phyloP scores from a whole-genome alignment of 306 rosid species.

The Erythrophleum fordii region DNA sequence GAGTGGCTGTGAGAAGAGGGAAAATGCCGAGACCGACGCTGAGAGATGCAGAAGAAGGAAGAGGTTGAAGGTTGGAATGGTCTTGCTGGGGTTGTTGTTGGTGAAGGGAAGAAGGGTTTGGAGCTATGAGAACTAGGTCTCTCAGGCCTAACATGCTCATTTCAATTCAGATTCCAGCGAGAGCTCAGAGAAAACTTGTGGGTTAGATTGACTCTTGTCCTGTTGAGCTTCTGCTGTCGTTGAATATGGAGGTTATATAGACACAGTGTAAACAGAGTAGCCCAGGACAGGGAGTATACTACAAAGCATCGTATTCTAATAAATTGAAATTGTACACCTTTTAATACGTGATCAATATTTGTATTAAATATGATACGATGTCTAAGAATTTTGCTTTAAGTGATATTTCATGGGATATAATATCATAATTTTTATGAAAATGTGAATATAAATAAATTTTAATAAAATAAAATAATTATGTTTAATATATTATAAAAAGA shows the following conservation, averaged over 20 bases:
- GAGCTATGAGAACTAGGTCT: constrained; percentile 77
- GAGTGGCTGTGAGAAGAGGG: constrained; percentile 73
- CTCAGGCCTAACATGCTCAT: constrained; percentile 78
- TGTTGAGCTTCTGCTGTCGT: neutral
- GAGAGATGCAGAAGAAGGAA: constrained; percentile 64
- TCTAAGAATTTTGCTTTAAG: no score
- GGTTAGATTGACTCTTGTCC: neutral
- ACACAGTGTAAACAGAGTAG: constrained; percentile 13
- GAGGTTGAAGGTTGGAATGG: constrained; percentile 44
- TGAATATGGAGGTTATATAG: constrained; percentile 29
- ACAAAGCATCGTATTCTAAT: neutral
- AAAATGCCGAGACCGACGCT: constrained; percentile 85
- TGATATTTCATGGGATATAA: no score
- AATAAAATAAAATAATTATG: no score
- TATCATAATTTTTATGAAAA: no score
- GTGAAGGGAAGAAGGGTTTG: constrained; percentile 42
- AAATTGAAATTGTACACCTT: no score
- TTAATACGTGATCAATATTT: neutral
- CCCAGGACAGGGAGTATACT: neutral
- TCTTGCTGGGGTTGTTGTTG: constrained; percentile 35
- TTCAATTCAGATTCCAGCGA: neutral
- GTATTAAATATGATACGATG: no score
- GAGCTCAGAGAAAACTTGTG: neutral
- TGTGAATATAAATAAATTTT: no score
- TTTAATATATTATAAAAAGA: no score